A percentile compares a stretch with the other conserved stretches of the same genome.
phyloP scores from a whole-genome alignment of 2,329 filamentous ascomycete genomes.

The Ophiostoma novo-ulmi region DNA sequence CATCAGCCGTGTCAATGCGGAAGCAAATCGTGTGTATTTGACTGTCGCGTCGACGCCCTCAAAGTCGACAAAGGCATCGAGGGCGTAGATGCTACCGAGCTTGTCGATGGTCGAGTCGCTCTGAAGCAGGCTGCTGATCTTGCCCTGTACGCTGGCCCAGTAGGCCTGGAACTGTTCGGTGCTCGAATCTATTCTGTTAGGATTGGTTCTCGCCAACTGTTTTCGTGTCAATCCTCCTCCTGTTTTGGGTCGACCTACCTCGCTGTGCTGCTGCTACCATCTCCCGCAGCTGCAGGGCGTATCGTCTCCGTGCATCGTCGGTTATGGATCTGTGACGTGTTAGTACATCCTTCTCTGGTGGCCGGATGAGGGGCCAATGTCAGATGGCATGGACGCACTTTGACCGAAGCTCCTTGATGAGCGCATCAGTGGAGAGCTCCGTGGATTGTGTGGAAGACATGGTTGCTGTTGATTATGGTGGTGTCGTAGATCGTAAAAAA shows the following conservation, averaged over 20 bases:
- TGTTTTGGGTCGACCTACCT: constrained; percentile 38
- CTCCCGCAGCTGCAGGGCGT: constrained; percentile 51
- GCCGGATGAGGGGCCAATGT: background rate
- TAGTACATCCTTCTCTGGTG: background rate
- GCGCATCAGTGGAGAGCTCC: constrained; percentile 51
- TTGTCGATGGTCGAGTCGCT: constrained; percentile 82
- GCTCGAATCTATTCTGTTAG: constrained; percentile 58
- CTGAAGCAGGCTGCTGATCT: constrained; percentile 64
- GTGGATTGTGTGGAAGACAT: constrained; percentile 38
- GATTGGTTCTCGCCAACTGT: background rate
- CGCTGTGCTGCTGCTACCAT: constrained; percentile 52
- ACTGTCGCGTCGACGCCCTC: constrained; percentile 88
- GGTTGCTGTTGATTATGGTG: background rate
- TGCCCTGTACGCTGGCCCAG: constrained; percentile 53
- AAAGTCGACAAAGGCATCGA: constrained; percentile 92
- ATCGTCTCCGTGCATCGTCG: constrained; percentile 49
- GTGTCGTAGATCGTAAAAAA: background rate
- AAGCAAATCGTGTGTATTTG: constrained; percentile 91
- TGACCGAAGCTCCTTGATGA: constrained; percentile 52
- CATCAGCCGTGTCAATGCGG: constrained; percentile 80
- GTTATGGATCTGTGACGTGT: constrained; percentile 32
- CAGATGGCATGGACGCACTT: constrained; percentile 38
- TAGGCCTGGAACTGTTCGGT: constrained; percentile 68
- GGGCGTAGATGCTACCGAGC: constrained; percentile 83
- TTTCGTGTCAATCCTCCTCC: no score